Conservation (phyloP, 306 rosid genomes). For the Dalbergia cochinchinensis region DNA sequence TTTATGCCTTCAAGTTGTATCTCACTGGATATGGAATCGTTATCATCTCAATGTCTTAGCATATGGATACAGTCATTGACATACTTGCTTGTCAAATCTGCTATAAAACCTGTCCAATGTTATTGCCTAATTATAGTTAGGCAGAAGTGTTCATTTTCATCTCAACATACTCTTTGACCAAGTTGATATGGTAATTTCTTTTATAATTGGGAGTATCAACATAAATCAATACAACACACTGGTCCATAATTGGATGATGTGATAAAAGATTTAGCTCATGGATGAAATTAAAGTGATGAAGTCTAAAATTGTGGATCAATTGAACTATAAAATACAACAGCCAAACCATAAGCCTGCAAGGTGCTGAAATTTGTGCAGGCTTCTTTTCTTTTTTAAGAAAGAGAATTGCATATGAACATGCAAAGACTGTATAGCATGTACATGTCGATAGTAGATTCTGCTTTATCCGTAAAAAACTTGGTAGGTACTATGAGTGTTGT, state of each 20-base stretch:
- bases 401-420: not conserved
- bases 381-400: not conserved
- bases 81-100: not conserved
- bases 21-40: constrained; percentile 14
- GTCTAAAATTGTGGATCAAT: not conserved
- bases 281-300: not conserved
- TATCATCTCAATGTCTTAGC: constrained; percentile 27
- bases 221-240: not conserved
- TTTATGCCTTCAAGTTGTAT: constrained; percentile 25
- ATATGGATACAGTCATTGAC: constrained; percentile 19
- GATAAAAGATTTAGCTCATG: constrained; percentile 7
- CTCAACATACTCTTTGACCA: constrained; percentile 2
- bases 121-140: constrained; percentile 15
- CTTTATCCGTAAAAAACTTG: not conserved
- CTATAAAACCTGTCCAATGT: constrained; percentile 22
- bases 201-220: constrained; percentile 22
- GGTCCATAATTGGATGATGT: constrained; percentile 23
- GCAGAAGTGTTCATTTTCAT: constrained; percentile 17
- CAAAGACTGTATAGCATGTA: not conserved
- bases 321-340: not conserved
- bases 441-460: not conserved
- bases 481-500: no score
- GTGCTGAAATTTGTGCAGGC: not conserved
- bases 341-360: not conserved
- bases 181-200: constrained; percentile 28